Evolutionary conservation across 1,284 basidiomycete species (phyloP), one percentile per base, ranked within the genome.

Genomic region (Polyporus tsugae): DNA sequence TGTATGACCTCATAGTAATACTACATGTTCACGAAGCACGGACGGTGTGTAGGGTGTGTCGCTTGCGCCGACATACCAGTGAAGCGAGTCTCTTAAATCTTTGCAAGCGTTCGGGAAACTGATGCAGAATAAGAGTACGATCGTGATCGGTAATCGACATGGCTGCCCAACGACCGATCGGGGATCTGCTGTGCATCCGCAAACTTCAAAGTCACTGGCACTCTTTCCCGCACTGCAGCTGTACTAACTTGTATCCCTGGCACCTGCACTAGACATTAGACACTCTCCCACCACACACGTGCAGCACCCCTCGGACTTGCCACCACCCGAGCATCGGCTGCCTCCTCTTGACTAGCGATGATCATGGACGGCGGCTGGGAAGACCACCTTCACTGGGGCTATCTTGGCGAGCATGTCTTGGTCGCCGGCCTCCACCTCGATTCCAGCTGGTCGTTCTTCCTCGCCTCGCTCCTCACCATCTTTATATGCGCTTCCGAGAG

Each of bases 401-500:
- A 90, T 70, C 74, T 82, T 44, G 85, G 85, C 53, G 86, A 90
- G 73, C 87, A 86, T 72, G 81, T 91, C 63, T 84, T 92, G 53
- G 81, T 92, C 70, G 77, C 81, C 10, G 83, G 76, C 53, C 75
- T 92, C 11, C 82, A 81, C 55, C 77, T 92, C 38, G 78, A 82
- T 58, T 89, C 89, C 0, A 75, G 84, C 62, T 79, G 80, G 70
- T 81, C 82, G 10, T 82, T 89, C 69, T 49, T 85, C 38, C 57
- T 80, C 2, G 86, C 84, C 38, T 80, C 81, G 35, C 41, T 87
- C 17, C 63, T 92, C 29, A 84, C 86, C 2, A 67, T 81, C 11
- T 61, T 72, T 6, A 75, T 92, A 49, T 92, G 91, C 76, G 70
- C 85, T 17, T 71, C 74, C 1, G 91, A 93, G 79, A 84, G 91